phyloP scores from a whole-genome alignment of 2,329 filamentous ascomycete genomes.

The Talaromyces sp. region DNA sequence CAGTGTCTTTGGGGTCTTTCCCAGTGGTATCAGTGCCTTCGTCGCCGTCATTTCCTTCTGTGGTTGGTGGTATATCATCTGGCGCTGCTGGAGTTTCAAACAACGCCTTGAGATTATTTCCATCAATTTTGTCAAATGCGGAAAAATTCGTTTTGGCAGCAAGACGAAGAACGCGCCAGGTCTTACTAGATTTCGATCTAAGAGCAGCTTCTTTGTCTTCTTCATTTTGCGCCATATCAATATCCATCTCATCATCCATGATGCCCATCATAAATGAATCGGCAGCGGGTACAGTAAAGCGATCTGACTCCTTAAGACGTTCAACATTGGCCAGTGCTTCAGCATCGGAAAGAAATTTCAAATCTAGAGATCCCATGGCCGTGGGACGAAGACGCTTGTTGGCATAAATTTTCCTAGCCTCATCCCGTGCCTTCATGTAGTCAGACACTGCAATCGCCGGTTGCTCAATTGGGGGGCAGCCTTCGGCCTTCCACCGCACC shows the following conservation, averaged over 20 bases:
- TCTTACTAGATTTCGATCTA: conserved; percentile 82
- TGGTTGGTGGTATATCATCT: conserved; percentile 9
- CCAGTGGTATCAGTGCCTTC: background rate
- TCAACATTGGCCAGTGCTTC: conserved; percentile 65
- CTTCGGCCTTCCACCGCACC: conserved; percentile 97
- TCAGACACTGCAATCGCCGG: conserved; percentile 69
- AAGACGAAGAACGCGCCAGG: conserved; percentile 84
- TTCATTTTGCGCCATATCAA: conserved; percentile 74
- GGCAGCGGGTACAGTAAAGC: conserved; percentile 70
- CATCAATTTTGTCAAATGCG: conserved; percentile 83
- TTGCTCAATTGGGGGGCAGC: conserved; percentile 82
- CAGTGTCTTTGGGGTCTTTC: background rate
- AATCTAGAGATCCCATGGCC: conserved; percentile 72
- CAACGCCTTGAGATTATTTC: conserved; percentile 65
- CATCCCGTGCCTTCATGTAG: conserved; percentile 69
- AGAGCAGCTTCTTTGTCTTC: conserved; percentile 61
- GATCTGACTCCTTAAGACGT: conserved; percentile 65
- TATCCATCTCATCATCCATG: conserved; percentile 78
- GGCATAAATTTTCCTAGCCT: conserved; percentile 67
- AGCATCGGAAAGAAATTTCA: conserved; percentile 75
- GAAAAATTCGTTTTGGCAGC: conserved; percentile 73
- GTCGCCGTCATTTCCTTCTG: conserved; percentile 5
- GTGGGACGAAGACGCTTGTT: conserved; percentile 70
- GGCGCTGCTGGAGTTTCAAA: conserved; percentile 39
- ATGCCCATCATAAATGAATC: conserved; percentile 74